Evolutionary conservation across 2,329 filamentous ascomycete species (phyloP).

Genomic region (Paecilomyces formosus): DNA sequence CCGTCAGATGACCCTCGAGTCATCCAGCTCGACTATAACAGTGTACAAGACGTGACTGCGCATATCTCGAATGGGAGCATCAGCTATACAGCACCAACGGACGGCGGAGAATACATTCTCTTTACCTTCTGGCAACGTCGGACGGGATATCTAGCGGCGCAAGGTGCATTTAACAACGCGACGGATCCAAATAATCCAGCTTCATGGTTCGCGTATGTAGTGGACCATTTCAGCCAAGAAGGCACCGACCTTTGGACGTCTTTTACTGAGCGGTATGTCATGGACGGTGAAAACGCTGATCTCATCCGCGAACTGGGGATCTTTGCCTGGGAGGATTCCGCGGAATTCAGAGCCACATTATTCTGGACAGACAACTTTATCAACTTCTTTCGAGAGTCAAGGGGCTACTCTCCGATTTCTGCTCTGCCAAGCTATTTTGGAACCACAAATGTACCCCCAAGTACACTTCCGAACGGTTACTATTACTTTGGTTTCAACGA

Average conservation of each 20-base stretch:
- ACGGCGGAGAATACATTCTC: neutral
- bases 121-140: neutral
- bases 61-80: neutral
- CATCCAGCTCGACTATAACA: neutral
- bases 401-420: neutral
- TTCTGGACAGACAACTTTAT: neutral
- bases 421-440: neutral
- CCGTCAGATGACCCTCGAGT: neutral
- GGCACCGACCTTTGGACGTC: neutral
- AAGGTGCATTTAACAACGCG: neutral
- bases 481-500: neutral
- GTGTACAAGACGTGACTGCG: neutral
- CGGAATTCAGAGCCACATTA: neutral
- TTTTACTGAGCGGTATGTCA: neutral
- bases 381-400: neutral
- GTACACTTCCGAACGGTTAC: neutral
- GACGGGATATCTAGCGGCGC: neutral
- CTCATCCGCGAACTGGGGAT: neutral
- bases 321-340: neutral
- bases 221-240: neutral
- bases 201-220: neutral
- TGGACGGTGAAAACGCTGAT: neutral
- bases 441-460: neutral
- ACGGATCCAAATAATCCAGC: neutral
- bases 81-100: neutral